Percentiles rank a stretch among this genome's conserved stretches.
phyloP scores from a whole-genome alignment of 768 basidiomycete species.

The Amanita brunnescens region DNA sequence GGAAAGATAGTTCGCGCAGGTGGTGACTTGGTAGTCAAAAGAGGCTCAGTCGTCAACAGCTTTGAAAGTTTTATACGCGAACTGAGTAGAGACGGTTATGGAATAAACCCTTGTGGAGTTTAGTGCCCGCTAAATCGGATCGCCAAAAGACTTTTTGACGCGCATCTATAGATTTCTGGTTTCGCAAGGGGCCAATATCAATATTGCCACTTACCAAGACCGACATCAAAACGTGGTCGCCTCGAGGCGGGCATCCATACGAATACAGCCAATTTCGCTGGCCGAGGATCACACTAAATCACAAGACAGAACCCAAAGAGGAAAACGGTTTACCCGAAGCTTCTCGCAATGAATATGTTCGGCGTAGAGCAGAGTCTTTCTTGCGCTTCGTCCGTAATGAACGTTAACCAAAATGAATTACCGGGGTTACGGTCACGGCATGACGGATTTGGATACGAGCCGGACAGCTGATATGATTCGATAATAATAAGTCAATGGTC shows the following conservation, averaged over 20 bases:
- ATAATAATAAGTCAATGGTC: background rate
- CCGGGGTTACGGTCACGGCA: background rate
- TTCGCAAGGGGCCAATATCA: constrained; percentile 22
- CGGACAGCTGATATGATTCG: background rate
- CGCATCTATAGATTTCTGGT: constrained; percentile 25
- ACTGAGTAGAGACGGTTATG: constrained; percentile 19
- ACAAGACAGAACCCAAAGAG: background rate
- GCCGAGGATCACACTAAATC: constrained; percentile 5
- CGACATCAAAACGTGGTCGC: constrained; percentile 42
- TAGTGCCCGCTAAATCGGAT: constrained; percentile 17
- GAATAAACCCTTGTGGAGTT: constrained; percentile 25
- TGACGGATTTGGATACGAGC: background rate
- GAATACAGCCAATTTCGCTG: background rate
- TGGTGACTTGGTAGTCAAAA: constrained; percentile 4
- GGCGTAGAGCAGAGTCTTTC: constrained; percentile 2
- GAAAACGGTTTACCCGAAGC: background rate
- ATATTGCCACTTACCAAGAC: constrained; percentile 24
- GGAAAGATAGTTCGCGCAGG: background rate
- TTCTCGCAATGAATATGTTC: background rate
- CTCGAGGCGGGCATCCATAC: constrained; percentile 26
- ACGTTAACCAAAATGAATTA: background rate
- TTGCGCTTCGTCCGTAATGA: constrained; percentile 2
- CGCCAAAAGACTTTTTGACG: constrained; percentile 14
- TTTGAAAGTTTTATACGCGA: constrained; percentile 26
- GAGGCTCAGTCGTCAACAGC: constrained; percentile 18